Base-by-base conservation (phyloP, 2,329 filamentous ascomycete genomes). In the Claviceps monticola region DNA sequence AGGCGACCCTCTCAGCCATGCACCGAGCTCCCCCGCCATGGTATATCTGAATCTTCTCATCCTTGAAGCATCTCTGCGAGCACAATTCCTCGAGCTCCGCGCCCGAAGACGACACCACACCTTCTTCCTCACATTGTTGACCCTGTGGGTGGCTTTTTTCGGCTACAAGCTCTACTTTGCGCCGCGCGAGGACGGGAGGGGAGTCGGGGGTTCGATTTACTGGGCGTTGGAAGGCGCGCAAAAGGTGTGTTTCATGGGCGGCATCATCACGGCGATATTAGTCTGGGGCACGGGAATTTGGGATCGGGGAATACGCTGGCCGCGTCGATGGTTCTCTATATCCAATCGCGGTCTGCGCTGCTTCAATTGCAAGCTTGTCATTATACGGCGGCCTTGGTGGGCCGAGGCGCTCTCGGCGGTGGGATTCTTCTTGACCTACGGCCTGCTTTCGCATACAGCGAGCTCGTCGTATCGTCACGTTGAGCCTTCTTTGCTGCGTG, bases 11-110 rank as follows among this genome's bases (percentile, higher is more conserved):
- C 78, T 91, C 56, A 83, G 82, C 60, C 82, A 84, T 55, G 81
- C 91, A 16, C 90, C 90, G n/a, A 91, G 86, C 63, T 88, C 88
- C 16, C 90, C 90, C 46, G 88, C 88, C 51, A 93, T 95, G 74
- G 96, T 98, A 64, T 98, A 98, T 71, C 82, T 98, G 61, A 98
- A 98, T 69, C 84, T 98, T 23, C 79, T 98, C 54, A 94, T 98
- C 61, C 86, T 98, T 67, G 93, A 98, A 68, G 89, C 88, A 48
- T 95, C 89, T 5, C 75, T 98, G 38, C 88, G 93, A 57, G 84
- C 88, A 23, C 93, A 98, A 62, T 97, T 94, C 68, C 82, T 98
- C 52, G 87, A 89, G 56, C 78, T 97, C 45, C 86, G 91, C 54
- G 86, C 89, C 46, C 84, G 93, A 43, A 80, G 89, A 47, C 84